These are phyloP conservation scores for Neurospora sp. DNA, from an alignment of 495 filamentous ascomycete species.

Conservation along the genomic window DNA sequence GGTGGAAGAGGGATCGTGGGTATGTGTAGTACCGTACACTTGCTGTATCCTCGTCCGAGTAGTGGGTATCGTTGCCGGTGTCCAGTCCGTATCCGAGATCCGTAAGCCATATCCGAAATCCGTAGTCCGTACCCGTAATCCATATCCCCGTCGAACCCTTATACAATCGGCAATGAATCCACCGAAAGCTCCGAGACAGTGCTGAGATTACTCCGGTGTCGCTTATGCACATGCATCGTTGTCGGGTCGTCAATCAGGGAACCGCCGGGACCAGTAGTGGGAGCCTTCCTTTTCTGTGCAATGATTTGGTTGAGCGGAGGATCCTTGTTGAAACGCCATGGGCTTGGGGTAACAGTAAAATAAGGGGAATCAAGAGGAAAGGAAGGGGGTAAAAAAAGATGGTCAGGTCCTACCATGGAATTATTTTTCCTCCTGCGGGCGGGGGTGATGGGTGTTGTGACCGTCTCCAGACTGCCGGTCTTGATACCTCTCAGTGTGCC, in stretches of 20 bases:
- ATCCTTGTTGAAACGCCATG: slow-evolving; percentile 17
- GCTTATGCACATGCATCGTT: slow-evolving; percentile 31
- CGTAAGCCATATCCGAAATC: not conserved
- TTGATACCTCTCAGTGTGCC: slow-evolving; percentile 46
- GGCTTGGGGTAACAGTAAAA: not conserved
- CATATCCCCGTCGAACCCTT: not conserved
- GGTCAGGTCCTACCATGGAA: slow-evolving; percentile 8
- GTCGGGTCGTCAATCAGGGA: not conserved
- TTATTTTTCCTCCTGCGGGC: slow-evolving; percentile 35
- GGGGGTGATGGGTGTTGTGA: slow-evolving; percentile 45
- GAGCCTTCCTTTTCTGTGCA: slow-evolving; percentile 41
- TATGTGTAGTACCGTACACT: slow-evolving; percentile 1
- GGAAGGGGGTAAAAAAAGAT: not conserved
- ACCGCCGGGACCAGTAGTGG: slow-evolving; percentile 19
- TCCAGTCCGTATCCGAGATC: not conserved
- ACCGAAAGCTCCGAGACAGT: not conserved
- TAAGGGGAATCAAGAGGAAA: slow-evolving; percentile 3
- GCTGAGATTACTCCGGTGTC: slow-evolving; percentile 30
- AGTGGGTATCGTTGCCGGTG: not conserved
- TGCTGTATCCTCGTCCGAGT: not conserved
- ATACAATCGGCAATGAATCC: not conserved
- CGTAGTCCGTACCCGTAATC: not conserved
- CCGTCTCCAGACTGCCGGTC: slow-evolving; percentile 41
- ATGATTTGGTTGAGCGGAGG: slow-evolving; percentile 27
- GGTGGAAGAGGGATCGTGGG: not conserved